phyloP scores from a whole-genome alignment of 208 protist species.

The Leishmania tarentolae region DNA sequence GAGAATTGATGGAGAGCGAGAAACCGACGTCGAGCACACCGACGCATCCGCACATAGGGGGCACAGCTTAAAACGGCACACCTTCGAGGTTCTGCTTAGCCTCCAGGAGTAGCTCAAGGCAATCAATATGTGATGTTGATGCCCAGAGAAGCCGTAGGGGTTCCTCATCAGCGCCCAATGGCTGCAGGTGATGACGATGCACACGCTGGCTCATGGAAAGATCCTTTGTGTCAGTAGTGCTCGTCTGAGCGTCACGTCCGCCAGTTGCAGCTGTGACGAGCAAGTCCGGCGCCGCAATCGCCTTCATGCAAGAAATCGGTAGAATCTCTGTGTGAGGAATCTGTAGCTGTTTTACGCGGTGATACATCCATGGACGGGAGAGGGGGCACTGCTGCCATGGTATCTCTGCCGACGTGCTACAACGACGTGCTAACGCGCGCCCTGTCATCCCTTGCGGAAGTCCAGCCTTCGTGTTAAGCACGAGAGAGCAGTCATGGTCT shows the following conservation, averaged over 20 bases:
- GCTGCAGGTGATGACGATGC: background rate
- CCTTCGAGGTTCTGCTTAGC: background rate
- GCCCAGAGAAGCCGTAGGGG: conserved; percentile 5
- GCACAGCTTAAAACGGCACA: background rate
- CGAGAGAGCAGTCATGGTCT: conserved; percentile 15
- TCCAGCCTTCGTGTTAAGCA: conserved; percentile 75
- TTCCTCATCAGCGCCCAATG: background rate
- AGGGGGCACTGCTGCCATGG: conserved; percentile 42
- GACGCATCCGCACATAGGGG: background rate
- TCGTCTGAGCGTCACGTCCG: background rate
- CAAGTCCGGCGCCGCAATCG: background rate
- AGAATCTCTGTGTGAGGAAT: background rate
- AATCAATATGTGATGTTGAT: background rate
- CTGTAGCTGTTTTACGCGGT: conserved; percentile 21
- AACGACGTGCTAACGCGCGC: conserved; percentile 14
- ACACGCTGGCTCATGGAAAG: conserved; percentile 8
- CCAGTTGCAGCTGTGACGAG: background rate
- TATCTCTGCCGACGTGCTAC: background rate
- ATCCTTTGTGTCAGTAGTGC: background rate
- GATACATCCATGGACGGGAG: conserved; percentile 60
- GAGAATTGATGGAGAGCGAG: background rate
- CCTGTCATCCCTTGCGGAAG: conserved; percentile 57
- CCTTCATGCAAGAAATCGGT: background rate
- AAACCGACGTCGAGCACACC: background rate
- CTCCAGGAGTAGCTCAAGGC: background rate